Percentiles rank a stretch among this genome's conserved stretches.
These are phyloP conservation scores for Pseudocercospora fuligena DNA, from an alignment of 2,329 filamentous ascomycete species.

Conservation along the genomic window DNA sequence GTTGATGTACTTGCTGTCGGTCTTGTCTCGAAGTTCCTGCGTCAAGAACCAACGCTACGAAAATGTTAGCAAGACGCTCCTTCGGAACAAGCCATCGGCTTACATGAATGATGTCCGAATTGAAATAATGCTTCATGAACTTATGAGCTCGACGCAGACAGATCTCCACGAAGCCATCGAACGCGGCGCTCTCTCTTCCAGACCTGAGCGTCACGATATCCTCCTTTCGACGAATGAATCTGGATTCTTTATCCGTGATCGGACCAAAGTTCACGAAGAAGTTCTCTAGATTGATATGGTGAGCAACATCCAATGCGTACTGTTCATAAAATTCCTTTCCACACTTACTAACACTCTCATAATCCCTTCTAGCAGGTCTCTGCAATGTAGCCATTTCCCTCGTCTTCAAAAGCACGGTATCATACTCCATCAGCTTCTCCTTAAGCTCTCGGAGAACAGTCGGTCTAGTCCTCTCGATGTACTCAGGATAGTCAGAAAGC, in stretches of 20 bases:
- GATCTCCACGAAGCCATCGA: conserved; percentile 47
- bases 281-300: too few relatives aligned
- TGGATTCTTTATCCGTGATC: conserved; percentile 41
- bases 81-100: too few relatives aligned
- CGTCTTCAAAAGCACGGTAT: conserved; percentile 47
- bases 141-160: conserved; percentile 10
- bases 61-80: too few relatives aligned
- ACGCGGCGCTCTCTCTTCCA: conserved; percentile 48
- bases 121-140: conserved; percentile 37
- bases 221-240: conserved; percentile 47
- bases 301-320: too few relatives aligned
- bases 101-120: conserved; percentile 38
- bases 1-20: conserved; percentile 40
- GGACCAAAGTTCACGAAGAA: conserved; percentile 46
- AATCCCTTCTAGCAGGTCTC: conserved; percentile 47
- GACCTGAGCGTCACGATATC: conserved; percentile 46
- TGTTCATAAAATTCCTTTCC: too few relatives aligned
- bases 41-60: conserved; percentile 45
- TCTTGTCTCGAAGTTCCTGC: conserved; percentile 45
- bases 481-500: too few relatives aligned
- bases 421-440: conserved; percentile 32
- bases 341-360: conserved; percentile 45
- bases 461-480: neutral
- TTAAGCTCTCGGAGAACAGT: neutral
- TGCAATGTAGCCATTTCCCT: conserved; percentile 45